Evolutionary conservation across 768 basidiomycete genomes (phyloP), one percentile per base, ranked within the genome.

Genomic region (Amanita rimosa): DNA sequence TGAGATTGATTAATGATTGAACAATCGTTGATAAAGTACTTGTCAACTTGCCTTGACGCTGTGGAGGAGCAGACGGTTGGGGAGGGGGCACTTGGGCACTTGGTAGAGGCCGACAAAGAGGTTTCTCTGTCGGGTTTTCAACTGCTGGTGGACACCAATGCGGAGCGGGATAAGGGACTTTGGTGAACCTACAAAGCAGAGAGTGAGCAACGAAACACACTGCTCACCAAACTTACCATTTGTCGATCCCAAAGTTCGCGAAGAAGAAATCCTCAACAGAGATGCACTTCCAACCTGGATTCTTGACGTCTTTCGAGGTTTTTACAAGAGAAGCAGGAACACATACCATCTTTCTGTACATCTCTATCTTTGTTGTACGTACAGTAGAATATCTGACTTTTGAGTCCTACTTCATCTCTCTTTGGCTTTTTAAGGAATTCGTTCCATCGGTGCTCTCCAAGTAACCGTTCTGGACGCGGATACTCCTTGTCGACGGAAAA

Each of bases 391-490:
- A 76, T 64, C 58, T 67, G 60, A 7, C 66, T 65, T 8, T 65
- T 61, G 21, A 65, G 56, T 0, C 57, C 59, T 10, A 54, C 55
- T 54, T 77, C 73, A 22, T 73, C 67, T 0, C 51, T 51, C 4
- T 45, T 58, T 2, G 73, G 70, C 4, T 66, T 62, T 52, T 59
- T 64, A 10, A 79, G 58, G 47, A 78, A 69, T 26, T 73, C 65
- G n/a, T 46, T 48, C 75, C 75, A 78, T 14, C 64, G 63, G 52
- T 79, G 77, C 53, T 75, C 74, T 47, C 76, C 77, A 1, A 79
- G 60, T 11, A 79, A 53, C 10, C 57, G 57, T 19, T 66, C 60
- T 13, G 65, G 62, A 35, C 66, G 56, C 14, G 55, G 55, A 44
- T 63, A 71, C 4, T 55, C 53, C 47, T 68, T 68, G 29, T 68